phyloP scores from a whole-genome alignment of 441 rosid species.

The Adansonia rubrostipa region DNA sequence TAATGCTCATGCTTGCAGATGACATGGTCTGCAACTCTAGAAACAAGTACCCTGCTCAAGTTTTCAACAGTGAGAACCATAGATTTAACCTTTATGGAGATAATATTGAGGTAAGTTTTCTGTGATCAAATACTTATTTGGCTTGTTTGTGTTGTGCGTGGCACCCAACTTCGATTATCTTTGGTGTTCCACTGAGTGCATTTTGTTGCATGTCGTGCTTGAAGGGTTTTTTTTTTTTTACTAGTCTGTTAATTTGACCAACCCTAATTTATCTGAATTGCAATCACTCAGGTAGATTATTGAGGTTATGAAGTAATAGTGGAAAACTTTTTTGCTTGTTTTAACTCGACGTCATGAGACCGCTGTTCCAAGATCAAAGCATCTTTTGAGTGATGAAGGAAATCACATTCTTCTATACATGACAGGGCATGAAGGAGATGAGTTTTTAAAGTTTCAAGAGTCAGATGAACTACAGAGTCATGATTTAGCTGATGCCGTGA shows the following conservation, averaged over 20 bases:
- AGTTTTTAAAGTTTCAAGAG: constrained; percentile 94
- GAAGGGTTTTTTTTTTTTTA: neutral
- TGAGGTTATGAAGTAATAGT: constrained; percentile 96
- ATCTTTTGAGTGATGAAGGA: constrained; percentile 97
- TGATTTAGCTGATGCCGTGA: constrained; percentile 98
- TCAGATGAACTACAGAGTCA: constrained; percentile 99
- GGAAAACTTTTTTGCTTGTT: constrained; percentile 83
- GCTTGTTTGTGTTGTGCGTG: neutral
- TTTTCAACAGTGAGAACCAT: constrained; percentile 95
- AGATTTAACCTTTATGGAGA: constrained; percentile 93
- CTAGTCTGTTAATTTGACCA: neutral
- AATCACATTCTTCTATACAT: constrained; percentile 95
- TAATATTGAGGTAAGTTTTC: constrained; percentile 81
- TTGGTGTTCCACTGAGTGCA: neutral
- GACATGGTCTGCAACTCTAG: constrained; percentile 98
- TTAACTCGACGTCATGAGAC: constrained; percentile 86
- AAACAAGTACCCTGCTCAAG: constrained; percentile 97
- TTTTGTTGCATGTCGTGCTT: constrained; percentile 17
- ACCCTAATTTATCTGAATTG: constrained; percentile 35
- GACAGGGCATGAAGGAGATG: constrained; percentile 99
- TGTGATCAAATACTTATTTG: constrained; percentile 17
- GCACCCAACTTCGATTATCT: neutral
- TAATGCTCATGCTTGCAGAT: constrained; percentile 95
- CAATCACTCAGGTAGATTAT: constrained; percentile 81
- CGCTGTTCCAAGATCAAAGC: constrained; percentile 98